Base-by-base conservation (phyloP, 2,329 filamentous ascomycete genomes). In the Neonectria neomacrospora region DNA sequence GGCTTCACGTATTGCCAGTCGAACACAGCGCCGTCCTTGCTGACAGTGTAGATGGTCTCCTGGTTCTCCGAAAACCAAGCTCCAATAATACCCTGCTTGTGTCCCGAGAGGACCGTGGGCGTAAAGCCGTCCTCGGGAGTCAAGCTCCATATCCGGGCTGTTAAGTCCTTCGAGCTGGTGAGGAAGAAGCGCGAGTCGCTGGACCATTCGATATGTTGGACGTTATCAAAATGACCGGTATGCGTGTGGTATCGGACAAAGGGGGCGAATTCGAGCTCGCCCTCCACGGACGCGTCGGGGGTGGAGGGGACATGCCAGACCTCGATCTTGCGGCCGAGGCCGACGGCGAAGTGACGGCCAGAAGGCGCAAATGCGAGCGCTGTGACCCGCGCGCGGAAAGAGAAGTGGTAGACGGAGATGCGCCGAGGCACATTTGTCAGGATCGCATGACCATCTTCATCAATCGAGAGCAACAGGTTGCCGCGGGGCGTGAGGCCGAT, bases 41-140 rank as follows among this genome's bases (percentile, higher is more conserved):
- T 97, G 67, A 97, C 89, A 0, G 96, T 98, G 77, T 96, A 99
- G 57, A 99, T 97, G 52, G 88, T 93, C 80, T 99, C 96, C 76
- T 99, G 96, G 71, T 97, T 90, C 65, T 91, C 90, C 1, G 94
- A 96, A 76, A 99, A 99, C 89, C 94, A 99, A n/a, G 94, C 94
- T n/a, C 91, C 93, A 58, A 96, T 86, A 3, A 99, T 92, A 16
- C 88, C 90, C 78, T 97, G 94, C 76, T 94, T 90, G 79, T 99
- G 96, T 1, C 96, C 96, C 3, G 93, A 91, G 65, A 99, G 81
- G 16, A 94, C 93, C 1, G 96, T 99, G 1, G 95, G 94, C 53
- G 89, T 88, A 78, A 98, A 98, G 2, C 91, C 92, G 64, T 95
- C 92, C 73, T 97, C 93, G 1, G 90, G 86, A 70, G 96, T 87